These are phyloP conservation scores for Mallotus japonicus DNA, from an alignment of 441 rosid species.

Conservation along the genomic window DNA sequence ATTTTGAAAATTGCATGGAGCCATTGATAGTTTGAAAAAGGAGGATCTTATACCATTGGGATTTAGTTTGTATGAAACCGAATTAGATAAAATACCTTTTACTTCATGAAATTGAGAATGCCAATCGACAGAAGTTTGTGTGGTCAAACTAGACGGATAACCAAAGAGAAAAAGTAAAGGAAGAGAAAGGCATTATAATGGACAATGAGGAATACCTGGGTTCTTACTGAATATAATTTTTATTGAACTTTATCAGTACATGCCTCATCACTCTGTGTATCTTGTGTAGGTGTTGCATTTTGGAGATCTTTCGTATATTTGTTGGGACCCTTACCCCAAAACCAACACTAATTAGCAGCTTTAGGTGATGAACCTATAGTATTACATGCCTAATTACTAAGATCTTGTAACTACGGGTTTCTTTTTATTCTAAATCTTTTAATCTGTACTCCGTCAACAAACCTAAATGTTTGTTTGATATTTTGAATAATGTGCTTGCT, in stretches of 20 bases:
- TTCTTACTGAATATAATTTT: neutral
- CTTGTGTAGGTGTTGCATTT: neutral
- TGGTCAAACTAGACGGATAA: neutral
- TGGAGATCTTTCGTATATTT: neutral
- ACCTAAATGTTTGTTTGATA: neutral
- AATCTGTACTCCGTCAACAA: neutral
- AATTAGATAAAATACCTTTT: slow-evolving; percentile 4
- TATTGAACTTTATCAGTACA: neutral
- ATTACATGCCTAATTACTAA: neutral
- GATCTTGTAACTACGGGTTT: neutral
- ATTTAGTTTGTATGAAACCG: neutral
- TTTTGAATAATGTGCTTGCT: slow-evolving; percentile 4
- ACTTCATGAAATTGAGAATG: neutral
- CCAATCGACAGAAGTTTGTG: neutral
- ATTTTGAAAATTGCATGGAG: neutral
- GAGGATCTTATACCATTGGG: neutral
- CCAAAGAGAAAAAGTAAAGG: neutral
- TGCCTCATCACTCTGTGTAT: too few relatives aligned
- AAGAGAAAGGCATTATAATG: neutral
- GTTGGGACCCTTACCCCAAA: neutral
- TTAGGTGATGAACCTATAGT: neutral
- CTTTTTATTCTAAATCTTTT: neutral
- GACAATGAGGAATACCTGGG: neutral
- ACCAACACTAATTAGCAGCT: neutral
- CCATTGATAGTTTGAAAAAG: neutral